phyloP scores from a whole-genome alignment of 2,329 filamentous ascomycete species.

The Fusarium phyllophilum region DNA sequence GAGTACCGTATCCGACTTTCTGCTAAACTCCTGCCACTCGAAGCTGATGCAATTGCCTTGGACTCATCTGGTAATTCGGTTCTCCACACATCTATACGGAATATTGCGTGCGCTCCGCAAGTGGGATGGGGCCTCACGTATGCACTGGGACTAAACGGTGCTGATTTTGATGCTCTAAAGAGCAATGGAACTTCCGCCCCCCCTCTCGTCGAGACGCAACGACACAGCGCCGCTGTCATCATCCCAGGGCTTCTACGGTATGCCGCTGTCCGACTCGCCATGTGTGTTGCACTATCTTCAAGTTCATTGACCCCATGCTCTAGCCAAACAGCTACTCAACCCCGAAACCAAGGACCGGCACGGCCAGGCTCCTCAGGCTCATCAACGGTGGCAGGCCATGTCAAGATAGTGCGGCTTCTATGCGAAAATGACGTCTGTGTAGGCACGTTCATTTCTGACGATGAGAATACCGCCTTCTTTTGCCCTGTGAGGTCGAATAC shows the following conservation, averaged over 20 bases:
- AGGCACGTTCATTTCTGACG: rapidly evolving
- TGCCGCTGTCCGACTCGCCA: neutral
- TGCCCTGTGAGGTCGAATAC: rapidly evolving
- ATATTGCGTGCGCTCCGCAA: neutral
- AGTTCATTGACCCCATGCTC: rapidly evolving
- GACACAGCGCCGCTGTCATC: rapidly evolving
- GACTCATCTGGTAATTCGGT: neutral
- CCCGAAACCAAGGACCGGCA: rapidly evolving
- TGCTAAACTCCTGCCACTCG: neutral
- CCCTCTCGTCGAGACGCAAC: neutral
- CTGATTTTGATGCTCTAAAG: neutral
- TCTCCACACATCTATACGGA: neutral
- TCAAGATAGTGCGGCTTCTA: too few relatives aligned
- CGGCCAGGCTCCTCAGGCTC: rapidly evolving
- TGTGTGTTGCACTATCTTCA: neutral
- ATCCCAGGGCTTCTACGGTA: rapidly evolving
- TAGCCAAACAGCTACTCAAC: neutral
- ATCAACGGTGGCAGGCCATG: neutral
- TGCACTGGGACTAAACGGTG: rapidly evolving
- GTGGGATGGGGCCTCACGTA: neutral
- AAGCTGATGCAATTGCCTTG: neutral
- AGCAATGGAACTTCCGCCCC: rapidly evolving
- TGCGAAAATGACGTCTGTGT: neutral
- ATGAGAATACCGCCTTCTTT: rapidly evolving
- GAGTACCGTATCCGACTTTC: rapidly evolving